Conservation (phyloP, 257 asterid species). For the Salvia rosmarinus region DNA sequence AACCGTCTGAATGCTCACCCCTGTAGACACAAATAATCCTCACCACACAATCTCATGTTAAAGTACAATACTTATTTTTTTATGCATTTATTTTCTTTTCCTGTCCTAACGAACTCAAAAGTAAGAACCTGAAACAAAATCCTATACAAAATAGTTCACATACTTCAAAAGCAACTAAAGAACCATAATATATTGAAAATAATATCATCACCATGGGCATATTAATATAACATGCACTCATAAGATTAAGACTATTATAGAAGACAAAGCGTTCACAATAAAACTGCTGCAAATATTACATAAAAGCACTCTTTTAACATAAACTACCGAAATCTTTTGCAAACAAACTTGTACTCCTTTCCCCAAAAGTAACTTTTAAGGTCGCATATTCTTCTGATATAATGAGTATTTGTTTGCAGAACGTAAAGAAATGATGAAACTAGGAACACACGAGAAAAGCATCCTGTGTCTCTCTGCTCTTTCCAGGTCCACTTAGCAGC, state of each 20-base stretch:
- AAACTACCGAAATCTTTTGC: not conserved
- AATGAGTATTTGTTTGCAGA: not conserved
- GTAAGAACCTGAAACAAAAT: not conserved
- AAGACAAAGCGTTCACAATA: no score
- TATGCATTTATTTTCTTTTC: not conserved
- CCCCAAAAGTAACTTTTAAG: not conserved
- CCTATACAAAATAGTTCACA: not conserved
- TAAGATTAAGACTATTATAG: no score
- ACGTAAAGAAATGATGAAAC: slow-evolving; percentile 24
- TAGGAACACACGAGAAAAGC: slow-evolving; percentile 15
- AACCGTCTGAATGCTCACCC: no score
- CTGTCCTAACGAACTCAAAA: not conserved
- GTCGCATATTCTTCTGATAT: no score
- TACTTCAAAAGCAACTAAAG: not conserved
- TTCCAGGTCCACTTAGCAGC: slow-evolving; percentile 28
- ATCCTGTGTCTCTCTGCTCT: slow-evolving; percentile 25
- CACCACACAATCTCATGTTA: not conserved
- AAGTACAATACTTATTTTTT: no score
- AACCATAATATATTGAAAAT: no score
- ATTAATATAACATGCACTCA: no score
- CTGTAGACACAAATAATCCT: not conserved
- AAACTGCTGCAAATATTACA: not conserved
- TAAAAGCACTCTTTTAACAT: slow-evolving; percentile 15
- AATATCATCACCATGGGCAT: no score
- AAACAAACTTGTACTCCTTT: not conserved